phyloP scores from a whole-genome alignment of 2,329 filamentous ascomycete genomes.

The Trichoderma polysporum region DNA sequence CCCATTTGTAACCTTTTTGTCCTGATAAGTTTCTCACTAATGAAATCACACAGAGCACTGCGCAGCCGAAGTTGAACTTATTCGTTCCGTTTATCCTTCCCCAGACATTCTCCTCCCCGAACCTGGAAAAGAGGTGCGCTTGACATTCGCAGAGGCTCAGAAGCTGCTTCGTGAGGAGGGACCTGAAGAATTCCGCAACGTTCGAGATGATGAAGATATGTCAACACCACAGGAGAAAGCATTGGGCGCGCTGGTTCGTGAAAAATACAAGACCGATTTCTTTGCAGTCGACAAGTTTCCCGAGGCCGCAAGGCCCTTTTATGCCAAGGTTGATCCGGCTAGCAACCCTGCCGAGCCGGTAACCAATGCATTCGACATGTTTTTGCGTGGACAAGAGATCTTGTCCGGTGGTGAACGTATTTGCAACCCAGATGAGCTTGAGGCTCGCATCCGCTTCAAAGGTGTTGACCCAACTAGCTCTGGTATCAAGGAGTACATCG shows the following conservation, averaged over 20 bases:
- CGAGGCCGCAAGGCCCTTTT: constrained; percentile 82
- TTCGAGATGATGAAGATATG: constrained; percentile 76
- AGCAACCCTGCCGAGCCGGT: constrained; percentile 64
- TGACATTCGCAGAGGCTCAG: constrained; percentile 77
- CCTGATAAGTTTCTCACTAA: not conserved
- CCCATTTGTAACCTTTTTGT: too few relatives aligned
- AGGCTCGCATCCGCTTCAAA: constrained; percentile 72
- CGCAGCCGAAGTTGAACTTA: constrained; percentile 68
- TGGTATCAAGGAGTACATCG: constrained; percentile 87
- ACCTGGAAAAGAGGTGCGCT: constrained; percentile 69
- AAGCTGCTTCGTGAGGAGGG: constrained; percentile 74
- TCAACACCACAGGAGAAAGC: constrained; percentile 80
- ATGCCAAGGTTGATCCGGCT: constrained; percentile 75
- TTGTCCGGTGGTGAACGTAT: constrained; percentile 91
- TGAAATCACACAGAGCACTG: constrained; percentile 50
- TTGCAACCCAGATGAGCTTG: constrained; percentile 73
- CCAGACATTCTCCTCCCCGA: constrained; percentile 75
- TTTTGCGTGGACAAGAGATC: constrained; percentile 90
- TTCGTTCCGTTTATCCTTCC: constrained; percentile 73
- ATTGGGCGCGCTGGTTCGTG: constrained; percentile 80
- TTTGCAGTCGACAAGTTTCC: constrained; percentile 98
- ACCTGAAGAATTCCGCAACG: constrained; percentile 63
- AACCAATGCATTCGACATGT: constrained; percentile 75
- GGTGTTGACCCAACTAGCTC: constrained; percentile 73
- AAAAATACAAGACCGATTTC: constrained; percentile 93